A percentile compares a stretch with the other conserved stretches of the same genome.
Conservation (phyloP, 495 filamentous ascomycete genomes). For the Amphirosellinia nigrospora region DNA sequence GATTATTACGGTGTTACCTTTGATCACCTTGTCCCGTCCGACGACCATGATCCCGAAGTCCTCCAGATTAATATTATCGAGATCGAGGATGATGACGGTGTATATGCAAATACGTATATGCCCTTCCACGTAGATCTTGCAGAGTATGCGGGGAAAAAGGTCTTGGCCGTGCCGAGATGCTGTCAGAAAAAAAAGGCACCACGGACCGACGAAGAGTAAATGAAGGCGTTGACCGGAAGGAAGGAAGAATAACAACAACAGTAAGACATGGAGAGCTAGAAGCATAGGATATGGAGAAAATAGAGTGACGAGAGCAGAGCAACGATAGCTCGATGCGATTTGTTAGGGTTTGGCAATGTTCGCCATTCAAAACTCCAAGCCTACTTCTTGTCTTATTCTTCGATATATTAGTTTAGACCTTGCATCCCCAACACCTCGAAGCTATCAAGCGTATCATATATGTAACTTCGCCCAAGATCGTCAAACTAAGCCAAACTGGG, state of each 20-base stretch:
- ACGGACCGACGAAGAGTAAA: slow-evolving; percentile 40
- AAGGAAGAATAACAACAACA: not conserved
- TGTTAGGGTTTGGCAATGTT: not conserved
- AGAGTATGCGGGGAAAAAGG: slow-evolving; percentile 47
- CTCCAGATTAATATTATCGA: slow-evolving; percentile 36
- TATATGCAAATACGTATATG: slow-evolving; percentile 39
- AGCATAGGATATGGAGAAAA: slow-evolving; percentile 6
- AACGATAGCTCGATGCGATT: not conserved
- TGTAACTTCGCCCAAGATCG: no score
- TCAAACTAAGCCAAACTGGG: no score
- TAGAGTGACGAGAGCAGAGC: slow-evolving; percentile 2
- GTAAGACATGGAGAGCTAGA: not conserved
- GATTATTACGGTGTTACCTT: slow-evolving; percentile 51
- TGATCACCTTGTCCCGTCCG: slow-evolving; percentile 44
- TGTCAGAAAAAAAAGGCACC: slow-evolving; percentile 47
- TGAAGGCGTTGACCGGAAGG: slow-evolving; percentile 14
- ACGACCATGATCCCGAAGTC: slow-evolving; percentile 43
- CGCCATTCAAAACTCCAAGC: not conserved
- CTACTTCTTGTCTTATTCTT: not conserved
- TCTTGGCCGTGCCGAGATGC: slow-evolving; percentile 46
- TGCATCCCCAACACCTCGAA: not conserved
- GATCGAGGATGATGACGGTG: slow-evolving; percentile 39
- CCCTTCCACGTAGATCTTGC: slow-evolving; percentile 39
- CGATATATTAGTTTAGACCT: not conserved
- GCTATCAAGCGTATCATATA: slow-evolving; percentile 1